These are phyloP conservation scores for Boletus reticuloceps DNA, from an alignment of 768 basidiomycete species.

Conservation along the genomic window DNA sequence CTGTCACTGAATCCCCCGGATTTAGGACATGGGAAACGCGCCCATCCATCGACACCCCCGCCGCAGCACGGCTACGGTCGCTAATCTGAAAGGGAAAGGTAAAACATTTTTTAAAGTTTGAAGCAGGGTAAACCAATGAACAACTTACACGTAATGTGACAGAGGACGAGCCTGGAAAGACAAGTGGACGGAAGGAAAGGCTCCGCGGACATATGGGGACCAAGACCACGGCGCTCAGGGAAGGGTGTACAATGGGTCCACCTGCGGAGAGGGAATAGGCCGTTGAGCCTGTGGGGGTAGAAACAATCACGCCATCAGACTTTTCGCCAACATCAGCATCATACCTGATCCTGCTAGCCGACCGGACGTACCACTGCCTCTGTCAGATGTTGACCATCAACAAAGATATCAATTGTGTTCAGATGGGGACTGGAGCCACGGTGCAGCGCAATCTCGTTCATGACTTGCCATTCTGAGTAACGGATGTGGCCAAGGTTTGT, in stretches of 20 bases:
- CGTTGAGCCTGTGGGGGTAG: slow-evolving; percentile 95
- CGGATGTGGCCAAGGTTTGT: not conserved
- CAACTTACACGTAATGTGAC: slow-evolving; percentile 67
- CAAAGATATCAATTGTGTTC: slow-evolving; percentile 90
- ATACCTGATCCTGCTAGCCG: slow-evolving; percentile 7
- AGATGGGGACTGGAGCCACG: slow-evolving; percentile 89
- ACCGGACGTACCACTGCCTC: slow-evolving; percentile 79
- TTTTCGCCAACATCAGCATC: slow-evolving; percentile 31
- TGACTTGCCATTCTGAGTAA: slow-evolving; percentile 82
- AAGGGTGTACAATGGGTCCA: slow-evolving; percentile 94
- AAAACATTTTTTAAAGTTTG: no score
- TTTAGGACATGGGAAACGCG: slow-evolving; percentile 77
- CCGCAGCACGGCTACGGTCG: slow-evolving; percentile 78
- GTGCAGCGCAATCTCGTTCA: slow-evolving; percentile 95
- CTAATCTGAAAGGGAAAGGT: slow-evolving; percentile 57
- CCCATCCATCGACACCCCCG: slow-evolving; percentile 93
- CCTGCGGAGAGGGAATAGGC: slow-evolving; percentile 95
- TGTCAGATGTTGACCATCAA: slow-evolving; percentile 92
- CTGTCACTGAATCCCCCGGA: slow-evolving; percentile 82
- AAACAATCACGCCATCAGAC: slow-evolving; percentile 93
- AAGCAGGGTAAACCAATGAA: not conserved
- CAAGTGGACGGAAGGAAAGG: slow-evolving; percentile 86
- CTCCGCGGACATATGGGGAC: slow-evolving; percentile 97
- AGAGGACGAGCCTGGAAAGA: slow-evolving; percentile 80
- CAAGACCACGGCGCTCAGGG: slow-evolving; percentile 82